Evolutionary conservation across 2,329 filamentous ascomycete genomes (phyloP).

Genomic region (Sclerotinia borealis): DNA sequence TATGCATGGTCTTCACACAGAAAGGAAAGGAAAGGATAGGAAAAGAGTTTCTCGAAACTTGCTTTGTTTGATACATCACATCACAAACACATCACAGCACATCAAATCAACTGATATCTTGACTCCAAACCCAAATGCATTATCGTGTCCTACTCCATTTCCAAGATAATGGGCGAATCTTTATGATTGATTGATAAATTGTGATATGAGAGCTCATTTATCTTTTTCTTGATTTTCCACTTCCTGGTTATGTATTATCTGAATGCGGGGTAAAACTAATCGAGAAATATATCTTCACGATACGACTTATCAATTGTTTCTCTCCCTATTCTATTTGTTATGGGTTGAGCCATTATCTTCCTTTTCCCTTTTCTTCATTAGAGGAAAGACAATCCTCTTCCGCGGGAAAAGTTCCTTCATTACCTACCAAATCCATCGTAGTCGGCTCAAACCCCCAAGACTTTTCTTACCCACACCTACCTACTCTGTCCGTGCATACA

Average conservation of each 20-base stretch:
- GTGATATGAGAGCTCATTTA: neutral
- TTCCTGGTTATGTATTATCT: too few species aligned
- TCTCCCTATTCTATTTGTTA: neutral
- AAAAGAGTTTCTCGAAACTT: neutral
- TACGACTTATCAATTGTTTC: neutral
- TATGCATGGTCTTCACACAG: neutral
- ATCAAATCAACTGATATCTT: conserved; percentile 2
- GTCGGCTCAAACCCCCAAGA: neutral
- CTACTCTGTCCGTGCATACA: neutral
- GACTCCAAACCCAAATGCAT: neutral
- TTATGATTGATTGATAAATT: too few species aligned
- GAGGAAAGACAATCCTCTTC: neutral
- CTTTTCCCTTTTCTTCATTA: neutral
- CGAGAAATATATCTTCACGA: neutral
- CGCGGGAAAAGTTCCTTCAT: neutral
- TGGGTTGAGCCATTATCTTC: neutral
- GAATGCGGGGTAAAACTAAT: neutral
- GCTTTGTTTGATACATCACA: too few species aligned
- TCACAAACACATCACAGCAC: too few species aligned
- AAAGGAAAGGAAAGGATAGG: neutral
- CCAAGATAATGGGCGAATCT: neutral
- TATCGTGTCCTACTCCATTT: neutral
- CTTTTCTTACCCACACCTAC: neutral
- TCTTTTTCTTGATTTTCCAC: neutral
- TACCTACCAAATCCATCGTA: neutral